Conservation (phyloP, 129 eudicot genomes). For the Pseudognaphalium luteoalbum region DNA sequence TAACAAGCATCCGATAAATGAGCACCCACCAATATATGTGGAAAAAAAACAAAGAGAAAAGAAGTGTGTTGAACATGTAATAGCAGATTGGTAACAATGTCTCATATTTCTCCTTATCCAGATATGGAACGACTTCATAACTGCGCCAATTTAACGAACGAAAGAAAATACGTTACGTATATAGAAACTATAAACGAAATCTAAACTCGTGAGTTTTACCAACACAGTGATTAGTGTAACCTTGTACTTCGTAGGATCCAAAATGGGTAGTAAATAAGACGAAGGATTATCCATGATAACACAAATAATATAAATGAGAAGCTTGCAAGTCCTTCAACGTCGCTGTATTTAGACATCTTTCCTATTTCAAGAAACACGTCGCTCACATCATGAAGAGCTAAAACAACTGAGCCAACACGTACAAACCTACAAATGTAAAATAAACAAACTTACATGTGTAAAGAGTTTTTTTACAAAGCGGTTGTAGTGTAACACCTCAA, state of each 20-base stretch:
- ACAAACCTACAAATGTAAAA: conserved; percentile 37
- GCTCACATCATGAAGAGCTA: conserved; percentile 55
- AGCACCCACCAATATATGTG: conserved; percentile 52
- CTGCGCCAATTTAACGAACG: conserved; percentile 30
- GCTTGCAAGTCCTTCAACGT: conserved; percentile 45
- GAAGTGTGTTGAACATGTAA: conserved; percentile 39
- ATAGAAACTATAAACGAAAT: background rate
- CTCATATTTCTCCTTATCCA: conserved; percentile 25
- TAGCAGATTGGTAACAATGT: conserved; percentile 32
- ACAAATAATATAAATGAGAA: conserved; percentile 47
- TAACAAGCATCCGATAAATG: conserved; percentile 45
- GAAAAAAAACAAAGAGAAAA: conserved; percentile 43
- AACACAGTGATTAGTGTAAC: conserved; percentile 35
- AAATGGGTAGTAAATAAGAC: conserved; percentile 49
- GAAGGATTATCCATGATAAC: conserved; percentile 52
- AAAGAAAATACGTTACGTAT: background rate
- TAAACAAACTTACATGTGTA: background rate
- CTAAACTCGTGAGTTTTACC: background rate
- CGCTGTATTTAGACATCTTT: conserved; percentile 59
- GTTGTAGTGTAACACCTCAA: no score
- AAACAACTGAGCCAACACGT: conserved; percentile 48
- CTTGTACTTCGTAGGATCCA: conserved; percentile 58
- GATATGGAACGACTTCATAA: conserved; percentile 36
- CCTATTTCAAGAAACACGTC: conserved; percentile 61
- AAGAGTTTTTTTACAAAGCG: no score